Evolutionary conservation across 305 asterid genomes (phyloP).

Genomic region (Plantago coronopus): DNA sequence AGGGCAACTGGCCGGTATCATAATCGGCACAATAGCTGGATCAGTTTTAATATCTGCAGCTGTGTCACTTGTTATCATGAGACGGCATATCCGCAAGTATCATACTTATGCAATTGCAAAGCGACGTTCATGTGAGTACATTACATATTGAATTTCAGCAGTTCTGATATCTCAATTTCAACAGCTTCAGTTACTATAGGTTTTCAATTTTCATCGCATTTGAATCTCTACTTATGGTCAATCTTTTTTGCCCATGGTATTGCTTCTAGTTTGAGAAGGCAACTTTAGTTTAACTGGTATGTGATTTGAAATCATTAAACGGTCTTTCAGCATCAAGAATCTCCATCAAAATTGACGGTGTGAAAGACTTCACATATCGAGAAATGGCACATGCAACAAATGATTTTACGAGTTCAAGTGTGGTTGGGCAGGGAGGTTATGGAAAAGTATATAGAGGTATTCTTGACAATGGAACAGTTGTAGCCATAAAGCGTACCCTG

Average conservation of each 20-base stretch:
- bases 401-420: constrained; percentile 46
- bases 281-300: neutral
- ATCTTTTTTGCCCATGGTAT: neutral
- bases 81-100: constrained; percentile 45
- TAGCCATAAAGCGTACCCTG: constrained; percentile 76
- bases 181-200: neutral
- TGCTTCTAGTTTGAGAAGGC: neutral
- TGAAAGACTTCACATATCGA: constrained; percentile 54
- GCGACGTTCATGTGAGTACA: constrained; percentile 65
- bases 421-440: constrained; percentile 78
- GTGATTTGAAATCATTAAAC: constrained; percentile 12
- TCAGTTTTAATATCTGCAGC: constrained; percentile 64
- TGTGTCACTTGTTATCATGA: constrained; percentile 57
- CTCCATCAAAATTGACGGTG: constrained; percentile 68
- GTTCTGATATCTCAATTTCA: neutral
- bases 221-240: neutral
- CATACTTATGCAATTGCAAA: constrained; percentile 33
- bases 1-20: constrained; percentile 80
- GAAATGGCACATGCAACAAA: constrained; percentile 64
- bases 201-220: neutral
- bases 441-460: constrained; percentile 72
- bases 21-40: constrained; percentile 80
- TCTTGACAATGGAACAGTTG: constrained; percentile 60
- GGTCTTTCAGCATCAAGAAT: constrained; percentile 54
- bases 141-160: constrained; percentile 1